Conservation (phyloP, 768 basidiomycete genomes). For the Agrocybe chaxingu region DNA sequence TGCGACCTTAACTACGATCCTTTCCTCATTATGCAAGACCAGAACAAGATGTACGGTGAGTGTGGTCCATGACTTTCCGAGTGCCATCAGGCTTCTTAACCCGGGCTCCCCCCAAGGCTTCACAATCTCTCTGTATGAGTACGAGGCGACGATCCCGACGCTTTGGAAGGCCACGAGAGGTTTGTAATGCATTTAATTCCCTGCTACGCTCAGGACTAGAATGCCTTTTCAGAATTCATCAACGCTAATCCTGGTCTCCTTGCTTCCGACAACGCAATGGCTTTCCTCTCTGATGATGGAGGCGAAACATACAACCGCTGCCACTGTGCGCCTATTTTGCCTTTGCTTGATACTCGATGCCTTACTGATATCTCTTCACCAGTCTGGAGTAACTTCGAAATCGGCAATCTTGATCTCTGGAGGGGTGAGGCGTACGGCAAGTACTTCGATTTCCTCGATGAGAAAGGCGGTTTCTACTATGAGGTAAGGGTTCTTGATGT, state of each 20-base stretch:
- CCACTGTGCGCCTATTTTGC: slow-evolving; percentile 47
- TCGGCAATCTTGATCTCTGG: slow-evolving; percentile 83
- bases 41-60: slow-evolving; percentile 80
- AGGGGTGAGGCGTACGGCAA: slow-evolving; percentile 75
- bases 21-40: slow-evolving; percentile 83
- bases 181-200: slow-evolving; percentile 18
- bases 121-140: slow-evolving; percentile 81
- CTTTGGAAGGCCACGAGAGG: slow-evolving; percentile 80
- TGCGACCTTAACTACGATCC: slow-evolving; percentile 88
- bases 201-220: not conserved
- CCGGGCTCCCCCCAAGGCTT: slow-evolving; percentile 46
- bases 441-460: slow-evolving; percentile 81
- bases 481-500: slow-evolving; percentile 43
- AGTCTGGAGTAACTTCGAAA: slow-evolving; percentile 97
- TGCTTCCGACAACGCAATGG: slow-evolving; percentile 70
- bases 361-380: not conserved
- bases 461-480: slow-evolving; percentile 84
- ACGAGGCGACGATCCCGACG: slow-evolving; percentile 80
- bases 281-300: slow-evolving; percentile 76
- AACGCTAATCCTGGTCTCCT: slow-evolving; percentile 56
- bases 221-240: slow-evolving; percentile 59
- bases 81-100: not conserved
- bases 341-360: slow-evolving; percentile 7
- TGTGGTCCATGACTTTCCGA: slow-evolving; percentile 2
- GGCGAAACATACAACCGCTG: slow-evolving; percentile 75